phyloP scores from a whole-genome alignment of 2,329 filamentous ascomycete species.

The Periconia macrospinosa region DNA sequence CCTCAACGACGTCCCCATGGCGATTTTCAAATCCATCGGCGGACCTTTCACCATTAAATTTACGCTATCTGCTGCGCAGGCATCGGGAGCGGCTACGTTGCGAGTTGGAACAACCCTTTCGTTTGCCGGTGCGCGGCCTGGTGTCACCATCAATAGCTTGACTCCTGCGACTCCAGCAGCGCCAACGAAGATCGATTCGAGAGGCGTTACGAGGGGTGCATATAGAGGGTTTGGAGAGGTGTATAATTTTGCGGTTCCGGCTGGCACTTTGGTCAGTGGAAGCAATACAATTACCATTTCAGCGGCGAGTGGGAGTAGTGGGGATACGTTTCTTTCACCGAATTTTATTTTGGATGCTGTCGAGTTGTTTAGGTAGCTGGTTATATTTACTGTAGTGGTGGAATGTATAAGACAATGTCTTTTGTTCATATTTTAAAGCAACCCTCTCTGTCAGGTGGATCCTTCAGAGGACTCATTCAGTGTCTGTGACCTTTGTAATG shows the following conservation, averaged over 20 bases:
- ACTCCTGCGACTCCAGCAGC: constrained; percentile 53
- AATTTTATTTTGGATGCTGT: constrained; percentile 50
- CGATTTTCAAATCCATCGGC: constrained; percentile 64
- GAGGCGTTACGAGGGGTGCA: constrained; percentile 66
- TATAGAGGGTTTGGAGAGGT: constrained; percentile 67
- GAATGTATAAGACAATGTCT: too few relatives aligned
- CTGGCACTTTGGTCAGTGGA: constrained; percentile 61
- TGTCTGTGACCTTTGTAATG: too few relatives aligned
- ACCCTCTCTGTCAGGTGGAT: too few relatives aligned
- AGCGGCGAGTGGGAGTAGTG: constrained; percentile 61
- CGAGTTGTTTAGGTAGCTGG: constrained; percentile 31
- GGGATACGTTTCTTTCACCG: constrained; percentile 58
- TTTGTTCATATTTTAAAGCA: too few relatives aligned
- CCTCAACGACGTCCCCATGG: constrained; percentile 64
- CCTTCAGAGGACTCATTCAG: too few relatives aligned
- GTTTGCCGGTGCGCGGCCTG: constrained; percentile 62
- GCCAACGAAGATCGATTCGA: constrained; percentile 64
- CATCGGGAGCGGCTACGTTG: constrained; percentile 59
- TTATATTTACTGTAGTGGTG: too few relatives aligned
- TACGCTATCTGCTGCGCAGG: constrained; percentile 52
- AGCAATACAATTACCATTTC: constrained; percentile 64
- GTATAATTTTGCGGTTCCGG: constrained; percentile 63
- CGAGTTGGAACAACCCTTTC: constrained; percentile 67
- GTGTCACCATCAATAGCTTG: constrained; percentile 60
- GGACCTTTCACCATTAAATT: constrained; percentile 64